Base-by-base conservation (phyloP, 345 rosid genomes). In the Limnanthes douglasii region DNA sequence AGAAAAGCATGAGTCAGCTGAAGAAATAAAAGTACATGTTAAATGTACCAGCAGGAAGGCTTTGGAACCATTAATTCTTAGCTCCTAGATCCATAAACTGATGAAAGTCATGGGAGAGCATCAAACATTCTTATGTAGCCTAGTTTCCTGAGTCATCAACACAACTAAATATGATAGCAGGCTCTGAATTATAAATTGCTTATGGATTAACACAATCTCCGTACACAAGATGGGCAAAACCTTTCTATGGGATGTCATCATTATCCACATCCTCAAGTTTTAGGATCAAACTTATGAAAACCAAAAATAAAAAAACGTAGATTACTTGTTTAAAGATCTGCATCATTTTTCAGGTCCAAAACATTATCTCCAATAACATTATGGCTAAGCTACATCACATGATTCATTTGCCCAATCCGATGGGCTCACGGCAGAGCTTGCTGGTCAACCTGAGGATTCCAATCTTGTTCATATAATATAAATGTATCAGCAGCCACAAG, bases 361-460 rank as follows among this genome's bases (percentile, higher is more conserved):
- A 12, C 32, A 45, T 51, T 59, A 60, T 74, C 80, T 41, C 83
- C 84, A 11, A 85, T 43, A 51, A 86, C 72, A 54, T 62, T 68
- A 53, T 65, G 67, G 47, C 90, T 73, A 54, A 86, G 94, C 60
- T 62, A 81, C 36, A 86, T 38, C 45, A 86, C 96, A 46, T 72
- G 92, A 57, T 68, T 81, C 51, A 65, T 52, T 59, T 86, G 96
- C 51, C 96, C 96, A 57, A 86, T 86, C 37, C 96, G 66, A 47
- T 81, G 96, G 37, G 94, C 86, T 35, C 94, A 67, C 57, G 81
- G 96, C 62, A 86, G 53, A 51, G 94, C 96, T 59, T 81, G 94
- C 64, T 72, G 77, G 54, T 78, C 96, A 46, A 81, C 92, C 53
- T 86, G 96, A 21, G 94, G 96, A 50, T 86, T 86, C 96, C 96